These are phyloP conservation scores for Houttuynia cordata DNA, from an alignment of 164 flowering plant genomes.

Conservation along the genomic window DNA sequence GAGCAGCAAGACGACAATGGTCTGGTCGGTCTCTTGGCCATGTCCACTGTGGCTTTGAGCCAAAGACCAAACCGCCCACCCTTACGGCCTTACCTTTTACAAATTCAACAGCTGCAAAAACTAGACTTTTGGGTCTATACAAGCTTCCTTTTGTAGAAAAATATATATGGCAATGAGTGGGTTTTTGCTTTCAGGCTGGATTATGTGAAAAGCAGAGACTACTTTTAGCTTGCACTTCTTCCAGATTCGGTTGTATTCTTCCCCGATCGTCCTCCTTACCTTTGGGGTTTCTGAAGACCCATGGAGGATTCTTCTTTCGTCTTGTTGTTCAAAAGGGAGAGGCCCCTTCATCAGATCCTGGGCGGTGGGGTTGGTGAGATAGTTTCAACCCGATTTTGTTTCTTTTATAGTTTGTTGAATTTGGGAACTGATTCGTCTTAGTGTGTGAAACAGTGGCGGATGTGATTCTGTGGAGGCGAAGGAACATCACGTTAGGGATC, in stretches of 20 bases:
- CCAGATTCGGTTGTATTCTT: background rate
- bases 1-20: background rate
- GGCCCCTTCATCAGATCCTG: slow-evolving; percentile 66
- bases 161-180: slow-evolving; percentile 10
- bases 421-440: background rate
- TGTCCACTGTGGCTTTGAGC: too few species aligned
- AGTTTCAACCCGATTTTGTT: background rate
- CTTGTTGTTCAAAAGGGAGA: slow-evolving; percentile 50
- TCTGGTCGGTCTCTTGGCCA: too few species aligned
- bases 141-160: background rate
- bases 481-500: slow-evolving; percentile 45
- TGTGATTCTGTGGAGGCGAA: slow-evolving; percentile 75
- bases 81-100: background rate
- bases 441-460: slow-evolving; percentile 59
- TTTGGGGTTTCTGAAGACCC: background rate
- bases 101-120: background rate
- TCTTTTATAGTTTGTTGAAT: background rate
- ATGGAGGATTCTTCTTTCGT: slow-evolving; percentile 44
- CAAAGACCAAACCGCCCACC: background rate
- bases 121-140: too few species aligned
- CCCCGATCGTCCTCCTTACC: slow-evolving; percentile 3
- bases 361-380: slow-evolving; percentile 71
- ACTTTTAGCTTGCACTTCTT: slow-evolving; percentile 1
- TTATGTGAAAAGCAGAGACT: slow-evolving; percentile 9
- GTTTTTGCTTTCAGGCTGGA: slow-evolving; percentile 50